phyloP scores from a whole-genome alignment of 768 basidiomycete genomes.

The Naganishia vaughanmartiniae region DNA sequence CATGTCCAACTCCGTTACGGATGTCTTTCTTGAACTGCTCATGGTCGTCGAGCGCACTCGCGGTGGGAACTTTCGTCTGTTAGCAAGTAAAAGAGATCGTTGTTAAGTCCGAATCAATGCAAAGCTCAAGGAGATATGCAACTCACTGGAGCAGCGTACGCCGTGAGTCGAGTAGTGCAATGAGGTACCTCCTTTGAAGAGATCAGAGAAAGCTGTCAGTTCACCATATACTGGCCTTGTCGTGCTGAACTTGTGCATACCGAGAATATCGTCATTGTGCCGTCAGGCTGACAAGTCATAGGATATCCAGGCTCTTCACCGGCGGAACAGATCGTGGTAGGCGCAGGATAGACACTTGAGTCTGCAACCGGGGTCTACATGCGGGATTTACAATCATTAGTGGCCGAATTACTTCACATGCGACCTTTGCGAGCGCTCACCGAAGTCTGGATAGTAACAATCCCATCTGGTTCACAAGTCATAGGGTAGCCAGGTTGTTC shows the following conservation, averaged over 20 bases:
- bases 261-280: not conserved
- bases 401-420: too few relatives aligned
- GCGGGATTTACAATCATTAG: not conserved
- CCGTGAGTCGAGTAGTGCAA: not conserved
- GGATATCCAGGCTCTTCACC: not conserved
- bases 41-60: not conserved
- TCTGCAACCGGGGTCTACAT: not conserved
- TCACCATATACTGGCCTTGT: too few relatives aligned
- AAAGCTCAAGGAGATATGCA: not conserved
- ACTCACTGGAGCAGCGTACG: not conserved
- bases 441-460: slow-evolving; percentile 3
- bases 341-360: not conserved
- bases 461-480: not conserved
- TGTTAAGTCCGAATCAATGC: not conserved
- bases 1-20: too few relatives aligned
- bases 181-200: not conserved
- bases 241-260: not conserved
- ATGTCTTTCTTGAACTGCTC: too few relatives aligned
- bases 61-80: not conserved
- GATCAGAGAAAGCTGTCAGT: too few relatives aligned
- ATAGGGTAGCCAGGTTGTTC: not conserved
- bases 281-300: not conserved
- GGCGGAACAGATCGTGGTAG: not conserved
- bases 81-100: not conserved
- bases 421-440: too few relatives aligned